These are phyloP conservation scores for Neurospora cerealis DNA, from an alignment of 495 filamentous ascomycete species.

Conservation along the genomic window DNA sequence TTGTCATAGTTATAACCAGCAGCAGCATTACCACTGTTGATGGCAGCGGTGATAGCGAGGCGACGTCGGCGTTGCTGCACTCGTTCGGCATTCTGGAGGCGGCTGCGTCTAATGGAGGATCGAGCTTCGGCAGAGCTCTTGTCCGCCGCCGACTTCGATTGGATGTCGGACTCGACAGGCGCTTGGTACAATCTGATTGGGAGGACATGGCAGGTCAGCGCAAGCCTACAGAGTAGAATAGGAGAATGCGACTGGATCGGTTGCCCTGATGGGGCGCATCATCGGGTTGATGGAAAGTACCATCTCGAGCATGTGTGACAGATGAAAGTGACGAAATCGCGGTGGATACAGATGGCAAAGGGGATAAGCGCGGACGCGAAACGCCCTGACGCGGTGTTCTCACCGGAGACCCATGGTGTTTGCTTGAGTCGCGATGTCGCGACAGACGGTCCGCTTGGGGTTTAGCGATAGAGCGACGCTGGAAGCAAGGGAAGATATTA, in stretches of 20 bases:
- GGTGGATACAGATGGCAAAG: not conserved
- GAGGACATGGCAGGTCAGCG: slow-evolving; percentile 10
- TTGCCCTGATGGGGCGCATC: not conserved
- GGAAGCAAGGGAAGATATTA: slow-evolving; percentile 6
- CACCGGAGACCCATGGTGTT: slow-evolving; percentile 72
- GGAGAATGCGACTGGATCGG: not conserved
- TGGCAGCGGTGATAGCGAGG: slow-evolving; percentile 14
- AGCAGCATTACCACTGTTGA: slow-evolving; percentile 3
- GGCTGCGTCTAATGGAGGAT: slow-evolving; percentile 57
- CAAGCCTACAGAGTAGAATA: slow-evolving; percentile 1
- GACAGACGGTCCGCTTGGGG: not conserved
- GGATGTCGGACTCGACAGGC: slow-evolving; percentile 46
- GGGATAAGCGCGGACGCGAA: slow-evolving; percentile 9
- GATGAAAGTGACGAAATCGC: not conserved
- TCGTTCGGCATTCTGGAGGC: slow-evolving; percentile 16
- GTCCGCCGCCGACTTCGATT: slow-evolving; percentile 42
- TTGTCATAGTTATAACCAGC: not conserved
- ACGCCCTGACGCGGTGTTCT: slow-evolving; percentile 32
- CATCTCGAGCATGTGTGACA: not conserved
- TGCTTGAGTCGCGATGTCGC: not conserved
- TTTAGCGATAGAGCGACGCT: not conserved
- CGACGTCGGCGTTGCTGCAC: slow-evolving; percentile 28
- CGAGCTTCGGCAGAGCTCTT: slow-evolving; percentile 47
- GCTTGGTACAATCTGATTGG: slow-evolving; percentile 41
- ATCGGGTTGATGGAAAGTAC: not conserved